Evolutionary conservation across 495 filamentous ascomycete species (phyloP).

Genomic region (Paragyromitra xinjiangensis): DNA sequence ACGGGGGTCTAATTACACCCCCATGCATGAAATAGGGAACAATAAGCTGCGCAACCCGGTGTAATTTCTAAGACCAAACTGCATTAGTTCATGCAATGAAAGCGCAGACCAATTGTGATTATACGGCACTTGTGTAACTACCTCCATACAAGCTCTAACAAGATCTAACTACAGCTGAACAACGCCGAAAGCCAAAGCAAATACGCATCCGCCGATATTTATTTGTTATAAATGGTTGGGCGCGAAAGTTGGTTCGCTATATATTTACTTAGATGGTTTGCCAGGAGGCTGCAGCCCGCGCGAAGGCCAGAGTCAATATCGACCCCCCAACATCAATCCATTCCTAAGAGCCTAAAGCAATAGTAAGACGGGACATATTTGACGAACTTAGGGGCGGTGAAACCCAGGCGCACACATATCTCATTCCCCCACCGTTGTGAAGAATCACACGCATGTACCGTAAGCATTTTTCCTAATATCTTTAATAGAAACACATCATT

Average conservation of each 20-base stretch:
- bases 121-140: not conserved
- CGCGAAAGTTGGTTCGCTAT: not conserved
- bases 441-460: not conserved
- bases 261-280: slow-evolving; percentile 6
- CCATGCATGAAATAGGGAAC: too few relatives aligned
- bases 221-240: not conserved
- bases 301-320: too few relatives aligned
- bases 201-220: not conserved
- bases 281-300: slow-evolving; percentile 1
- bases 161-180: not conserved
- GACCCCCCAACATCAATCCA: too few relatives aligned
- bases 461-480: too few relatives aligned
- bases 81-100: not conserved
- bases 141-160: not conserved
- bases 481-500: too few relatives aligned
- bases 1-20: too few relatives aligned
- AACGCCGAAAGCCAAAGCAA: not conserved
- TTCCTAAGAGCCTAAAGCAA: too few relatives aligned
- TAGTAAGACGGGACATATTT: too few relatives aligned
- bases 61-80: not conserved
- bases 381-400: too few relatives aligned
- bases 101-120: not conserved
- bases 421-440: too few relatives aligned
- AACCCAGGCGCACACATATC: too few relatives aligned
- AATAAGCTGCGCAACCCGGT: not conserved